Evolutionary conservation across 2,329 filamentous ascomycete genomes (phyloP), one percentile per base, ranked within the genome.

Genomic region (Exserohilum turcica): DNA sequence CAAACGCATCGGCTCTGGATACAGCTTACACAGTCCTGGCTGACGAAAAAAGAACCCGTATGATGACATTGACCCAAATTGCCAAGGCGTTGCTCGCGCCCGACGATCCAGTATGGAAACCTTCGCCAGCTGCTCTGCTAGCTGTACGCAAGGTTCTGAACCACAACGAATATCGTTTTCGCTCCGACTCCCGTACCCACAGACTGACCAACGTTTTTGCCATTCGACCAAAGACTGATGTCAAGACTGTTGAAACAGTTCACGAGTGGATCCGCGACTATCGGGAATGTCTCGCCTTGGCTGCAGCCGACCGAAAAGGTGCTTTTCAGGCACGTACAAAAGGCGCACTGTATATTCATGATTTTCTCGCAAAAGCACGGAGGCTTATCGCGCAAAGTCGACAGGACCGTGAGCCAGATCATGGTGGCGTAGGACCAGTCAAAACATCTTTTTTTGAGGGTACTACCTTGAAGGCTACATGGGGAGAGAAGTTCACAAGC

Each of bases 81-180:
- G 76, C 81, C 1, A 70, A 74, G 29, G 73, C 66, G 6, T 63
- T 84, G 19, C 67, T 79, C 49, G 64, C 65, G 10, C 60, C 44
- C 3, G 39, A 48, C 3, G 60, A 68, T 39, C 37, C 53, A 2
- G 18, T 39, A 2, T 72, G 63, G 60, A 58, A 56, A 10, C 74
- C 80, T 0, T 59, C 66, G 1, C 52, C 66, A 59, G 79, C 79
- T 24, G 80, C 82, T 7, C 73, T 91, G 5, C 89, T 91, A 64
- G 89, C 90, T 3, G 84, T 92, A 6, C 87, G 91, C 60, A 83
- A 83, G 50, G 82, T 86, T 7, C 69, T 93, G 6, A 71, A 80
- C 19, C 78, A 80, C 35, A 81, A 86, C 54, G 84, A 86, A 7
- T 78, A 85, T 47, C 83, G 79, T 24, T 90, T 92, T 66, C 79